A percentile compares a stretch with the other conserved stretches of the same genome.
Conservation (phyloP, 75 land plant genomes). For the Picea glauca region DNA sequence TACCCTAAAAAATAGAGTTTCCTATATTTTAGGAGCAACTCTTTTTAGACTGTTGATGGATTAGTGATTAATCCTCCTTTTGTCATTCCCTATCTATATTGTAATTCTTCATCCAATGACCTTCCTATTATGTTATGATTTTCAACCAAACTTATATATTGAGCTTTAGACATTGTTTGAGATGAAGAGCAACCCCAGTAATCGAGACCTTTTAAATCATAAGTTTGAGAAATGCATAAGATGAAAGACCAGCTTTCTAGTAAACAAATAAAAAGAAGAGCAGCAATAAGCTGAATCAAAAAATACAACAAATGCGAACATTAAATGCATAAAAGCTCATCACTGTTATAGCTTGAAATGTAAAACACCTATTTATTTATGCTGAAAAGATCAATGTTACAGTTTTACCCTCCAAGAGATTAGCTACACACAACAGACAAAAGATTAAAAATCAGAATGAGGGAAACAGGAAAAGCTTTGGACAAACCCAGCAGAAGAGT, state of each 20-base stretch:
- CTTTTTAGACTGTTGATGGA: no score
- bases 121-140: not conserved
- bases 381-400: not conserved
- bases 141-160: not conserved
- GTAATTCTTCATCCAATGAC: not conserved
- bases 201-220: not conserved
- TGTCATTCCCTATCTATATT: conserved; percentile 1
- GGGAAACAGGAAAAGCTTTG: not conserved
- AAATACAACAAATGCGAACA: not conserved
- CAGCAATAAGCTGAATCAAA: not conserved
- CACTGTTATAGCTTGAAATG: not conserved
- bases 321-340: not conserved
- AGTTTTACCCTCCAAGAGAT: not conserved
- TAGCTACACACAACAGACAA: not conserved
- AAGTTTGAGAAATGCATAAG: no score
- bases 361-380: not conserved
- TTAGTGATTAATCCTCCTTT: not conserved
- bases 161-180: not conserved
- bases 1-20: no score
- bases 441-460: not conserved
- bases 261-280: not conserved
- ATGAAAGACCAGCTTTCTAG: not conserved
- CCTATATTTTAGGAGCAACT: no score
- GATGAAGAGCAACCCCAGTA: not conserved
- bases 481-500: conserved; percentile 29